Base-by-base conservation (phyloP, 352 stramenopile genomes). In the Globisporangium nunn region DNA sequence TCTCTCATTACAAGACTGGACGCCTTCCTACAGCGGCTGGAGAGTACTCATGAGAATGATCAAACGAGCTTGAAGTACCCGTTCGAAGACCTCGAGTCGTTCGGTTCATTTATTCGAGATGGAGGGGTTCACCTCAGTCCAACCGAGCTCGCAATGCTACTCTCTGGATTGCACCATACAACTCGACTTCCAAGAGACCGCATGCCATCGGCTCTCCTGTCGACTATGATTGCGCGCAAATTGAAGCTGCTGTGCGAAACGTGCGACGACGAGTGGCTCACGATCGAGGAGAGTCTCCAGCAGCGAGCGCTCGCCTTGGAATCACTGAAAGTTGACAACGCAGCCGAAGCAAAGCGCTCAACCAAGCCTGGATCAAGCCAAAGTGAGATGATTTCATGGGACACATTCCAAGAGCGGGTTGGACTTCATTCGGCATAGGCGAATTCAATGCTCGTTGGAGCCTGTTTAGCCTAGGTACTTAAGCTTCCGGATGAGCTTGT, bases 401-500 rank as follows among this genome's bases (percentile, higher is more conserved):
- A 23, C 41, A 23, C 15, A 5, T 46, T 46, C 15, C 41, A n/a
- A 46, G 41, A 46, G 15, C 41, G 41, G 15, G 14, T 46, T 46
- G 35, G 35, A 4, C 35, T 41, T 11, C 14, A 15, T 12, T 43
- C 37, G 37, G 11, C 10, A 15, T 43, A 14, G 17, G 37, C 4
- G 35, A 40, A 4, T 17, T 6, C 11, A 43, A 12, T 17, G 23
- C 23, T 23, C 23, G 23, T 23, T 23, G 23, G 17, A 12, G 8
- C 17, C 10, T 2, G 5, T 17, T 48, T 70, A 70, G 2, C 56
- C 58, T 31, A 78, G 54, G 37, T 79, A 79, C 29, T 72, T 70
- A 0, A 79, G 59, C 4, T 56, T 65, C 12, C 71, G 72, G 41
- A 81, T 81, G 50, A 79, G 71, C 56, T 75, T 74, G 63, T 71